phyloP scores from a whole-genome alignment of 129 eudicot species.

The Flaveria robusta region DNA sequence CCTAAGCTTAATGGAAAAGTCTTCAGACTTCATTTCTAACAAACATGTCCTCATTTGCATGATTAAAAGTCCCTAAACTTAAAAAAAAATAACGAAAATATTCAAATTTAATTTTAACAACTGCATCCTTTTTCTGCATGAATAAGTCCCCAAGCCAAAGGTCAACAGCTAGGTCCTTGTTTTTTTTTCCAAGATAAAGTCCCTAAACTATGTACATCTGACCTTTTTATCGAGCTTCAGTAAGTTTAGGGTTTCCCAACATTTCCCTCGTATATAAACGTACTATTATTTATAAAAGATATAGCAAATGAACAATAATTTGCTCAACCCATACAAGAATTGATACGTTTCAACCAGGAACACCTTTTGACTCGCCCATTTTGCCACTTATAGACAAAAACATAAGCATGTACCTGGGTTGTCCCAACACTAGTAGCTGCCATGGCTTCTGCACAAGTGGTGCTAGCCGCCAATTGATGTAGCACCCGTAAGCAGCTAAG shows the following conservation, averaged over 20 bases:
- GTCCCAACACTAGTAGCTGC: constrained; percentile 99
- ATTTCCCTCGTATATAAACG: too few species aligned
- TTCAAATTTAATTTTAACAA: too few species aligned
- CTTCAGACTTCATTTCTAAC: not conserved
- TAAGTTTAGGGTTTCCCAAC: not conserved
- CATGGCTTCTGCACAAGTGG: constrained; percentile 98
- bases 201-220: not conserved
- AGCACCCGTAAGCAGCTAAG: constrained; percentile 94
- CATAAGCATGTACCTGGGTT: constrained; percentile 64
- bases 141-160: not conserved
- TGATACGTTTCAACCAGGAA: not conserved
- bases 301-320: not conserved
- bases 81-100: too few species aligned
- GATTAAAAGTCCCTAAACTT: too few species aligned
- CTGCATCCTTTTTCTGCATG: too few species aligned
- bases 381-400: not conserved
- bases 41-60: not conserved
- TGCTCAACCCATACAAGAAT: not conserved
- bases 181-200: not conserved
- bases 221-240: not conserved
- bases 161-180: not conserved
- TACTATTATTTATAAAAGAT: not conserved
- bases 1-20: too few species aligned
- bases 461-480: constrained; percentile 99
- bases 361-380: not conserved